Base-by-base conservation (phyloP, 208 protist genomes). In the Wallacemonas sp. region DNA sequence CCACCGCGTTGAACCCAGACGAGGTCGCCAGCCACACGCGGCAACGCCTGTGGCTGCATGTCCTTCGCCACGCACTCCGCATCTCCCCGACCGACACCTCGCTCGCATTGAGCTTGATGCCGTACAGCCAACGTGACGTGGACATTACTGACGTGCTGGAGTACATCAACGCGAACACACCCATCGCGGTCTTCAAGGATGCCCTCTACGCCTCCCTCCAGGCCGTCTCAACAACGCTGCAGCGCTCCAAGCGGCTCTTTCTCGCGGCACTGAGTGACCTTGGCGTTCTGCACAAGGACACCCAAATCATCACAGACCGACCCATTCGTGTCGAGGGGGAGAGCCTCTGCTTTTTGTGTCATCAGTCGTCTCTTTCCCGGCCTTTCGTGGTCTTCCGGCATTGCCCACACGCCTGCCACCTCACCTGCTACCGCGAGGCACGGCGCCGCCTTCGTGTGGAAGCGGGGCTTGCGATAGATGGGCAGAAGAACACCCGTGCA, bases 91-190 rank as follows among this genome's bases (percentile, higher is more conserved):
- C 15, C 6, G 30, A n/a, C 30, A 60, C 72, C 17, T 39, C 62
- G 22, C 68, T 63, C 24, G 75, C 76, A 12, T 68, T 86, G 67
- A 68, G 74, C 46, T 51, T 86, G 46, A 65, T 80, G 28, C 45
- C 53, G n/a, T 62, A 62, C 27, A 72, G 68, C 49, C 63, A 63
- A n/a, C 68, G 62, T 15, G 75, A 78, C 22, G 17, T 86, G 11
- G 66, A 77, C 56, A 54, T 82, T 12, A 82, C 73, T 28, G 72
- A 86, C 62, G 69, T 82, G 1, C 64, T 86, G 27, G 74, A 75
- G 27, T 68, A 75, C 62, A 60, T 86, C 30, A 70, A 68, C 34
- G 66, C 49, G 26, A 56, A 74, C 19, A 62, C 75, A 19, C 69
- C 74, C 49, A 70, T 86, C 59, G 64, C 54, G 51, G 66, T 70